phyloP scores from a whole-genome alignment of 768 basidiomycete genomes.

The Podaxis sp. region DNA sequence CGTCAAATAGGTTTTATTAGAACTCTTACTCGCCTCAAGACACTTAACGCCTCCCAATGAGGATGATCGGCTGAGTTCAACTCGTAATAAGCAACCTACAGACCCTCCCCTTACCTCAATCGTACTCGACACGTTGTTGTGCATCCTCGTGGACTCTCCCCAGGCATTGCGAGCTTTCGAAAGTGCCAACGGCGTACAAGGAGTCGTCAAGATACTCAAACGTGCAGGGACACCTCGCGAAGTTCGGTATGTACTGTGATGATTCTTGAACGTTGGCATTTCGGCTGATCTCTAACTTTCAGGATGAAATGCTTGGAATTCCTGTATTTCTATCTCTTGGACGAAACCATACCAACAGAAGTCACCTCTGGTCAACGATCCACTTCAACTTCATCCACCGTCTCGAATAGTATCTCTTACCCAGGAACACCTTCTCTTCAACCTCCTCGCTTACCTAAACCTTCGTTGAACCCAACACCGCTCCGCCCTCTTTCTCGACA shows the following conservation, averaged over 20 bases:
- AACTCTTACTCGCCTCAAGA: conserved; percentile 69
- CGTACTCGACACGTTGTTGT: conserved; percentile 82
- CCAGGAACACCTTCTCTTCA: conserved; percentile 17
- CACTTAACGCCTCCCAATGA: conserved; percentile 46
- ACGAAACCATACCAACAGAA: conserved; percentile 50
- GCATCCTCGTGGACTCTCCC: conserved; percentile 86
- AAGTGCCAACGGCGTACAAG: conserved; percentile 71
- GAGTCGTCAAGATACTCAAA: conserved; percentile 86
- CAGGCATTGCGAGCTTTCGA: conserved; percentile 78
- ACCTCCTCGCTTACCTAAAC: conserved; percentile 37
- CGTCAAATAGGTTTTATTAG: conserved; percentile 60
- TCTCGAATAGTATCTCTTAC: conserved; percentile 16
- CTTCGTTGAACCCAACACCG: conserved; percentile 36
- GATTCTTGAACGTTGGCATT: background rate
- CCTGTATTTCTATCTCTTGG: conserved; percentile 91
- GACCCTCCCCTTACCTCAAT: conserved; percentile 62
- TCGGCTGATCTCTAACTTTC: background rate
- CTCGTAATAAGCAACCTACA: conserved; percentile 20
- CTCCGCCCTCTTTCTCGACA: conserved; percentile 38
- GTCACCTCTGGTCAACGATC: conserved; percentile 8
- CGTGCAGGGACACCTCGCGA: conserved; percentile 83
- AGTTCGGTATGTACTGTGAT: conserved; percentile 58
- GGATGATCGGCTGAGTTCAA: conserved; percentile 22
- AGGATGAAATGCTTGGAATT: conserved; percentile 98
- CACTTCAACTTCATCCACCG: conserved; percentile 30